phyloP scores from a whole-genome alignment of 208 protist species.

The Leishmania gerbilli region DNA sequence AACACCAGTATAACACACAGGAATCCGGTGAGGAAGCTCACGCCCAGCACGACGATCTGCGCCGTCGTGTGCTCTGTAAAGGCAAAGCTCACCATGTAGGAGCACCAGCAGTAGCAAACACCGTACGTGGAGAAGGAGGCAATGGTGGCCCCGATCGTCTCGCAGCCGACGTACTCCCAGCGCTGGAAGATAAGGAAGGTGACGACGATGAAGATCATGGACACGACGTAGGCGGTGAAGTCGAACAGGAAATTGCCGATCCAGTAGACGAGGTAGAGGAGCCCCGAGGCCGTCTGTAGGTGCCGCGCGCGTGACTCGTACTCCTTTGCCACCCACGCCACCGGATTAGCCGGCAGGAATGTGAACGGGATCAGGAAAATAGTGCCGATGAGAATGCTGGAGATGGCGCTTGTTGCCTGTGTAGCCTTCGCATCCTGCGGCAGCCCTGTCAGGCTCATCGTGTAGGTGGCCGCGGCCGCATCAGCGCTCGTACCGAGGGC shows the following conservation, averaged over 20 bases:
- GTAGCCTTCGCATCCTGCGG: slow-evolving; percentile 10
- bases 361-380: slow-evolving; percentile 75
- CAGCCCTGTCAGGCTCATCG: slow-evolving; percentile 26
- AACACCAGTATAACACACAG: slow-evolving; percentile 57
- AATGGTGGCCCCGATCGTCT: slow-evolving; percentile 38
- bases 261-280: slow-evolving; percentile 73
- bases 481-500: slow-evolving; percentile 12
- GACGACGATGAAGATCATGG: slow-evolving; percentile 37
- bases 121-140: slow-evolving; percentile 51
- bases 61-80: slow-evolving; percentile 61
- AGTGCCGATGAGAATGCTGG: slow-evolving; percentile 40
- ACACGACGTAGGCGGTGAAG: slow-evolving; percentile 44
- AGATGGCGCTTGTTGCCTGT: slow-evolving; percentile 9
- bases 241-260: slow-evolving; percentile 70
- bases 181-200: slow-evolving; percentile 54
- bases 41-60: slow-evolving; percentile 49
- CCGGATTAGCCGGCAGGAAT: slow-evolving; percentile 64
- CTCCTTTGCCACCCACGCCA: slow-evolving; percentile 82
- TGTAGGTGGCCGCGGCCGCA: slow-evolving; percentile 8
- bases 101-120: slow-evolving; percentile 31
- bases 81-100: slow-evolving; percentile 63
- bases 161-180: slow-evolving; percentile 45
- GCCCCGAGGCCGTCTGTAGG: slow-evolving; percentile 78
- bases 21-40: slow-evolving; percentile 70
- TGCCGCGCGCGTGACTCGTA: slow-evolving; percentile 68